These are phyloP conservation scores for Gossypium sturtianum DNA, from an alignment of 345 rosid species.

Conservation along the genomic window DNA sequence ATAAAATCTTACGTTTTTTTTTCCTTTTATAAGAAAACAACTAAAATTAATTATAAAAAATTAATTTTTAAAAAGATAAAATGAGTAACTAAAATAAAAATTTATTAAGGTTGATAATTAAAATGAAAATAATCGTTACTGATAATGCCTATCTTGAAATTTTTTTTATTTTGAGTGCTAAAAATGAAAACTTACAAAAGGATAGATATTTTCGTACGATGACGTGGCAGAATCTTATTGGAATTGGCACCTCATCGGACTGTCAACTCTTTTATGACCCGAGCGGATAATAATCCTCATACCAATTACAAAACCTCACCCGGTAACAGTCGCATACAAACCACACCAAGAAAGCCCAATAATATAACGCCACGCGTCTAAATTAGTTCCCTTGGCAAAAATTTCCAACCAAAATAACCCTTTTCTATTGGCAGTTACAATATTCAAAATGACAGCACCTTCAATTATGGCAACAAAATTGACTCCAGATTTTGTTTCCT, in stretches of 20 bases:
- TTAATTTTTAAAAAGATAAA: too few relatives aligned
- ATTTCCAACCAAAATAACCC: neutral
- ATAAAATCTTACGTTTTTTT: too few relatives aligned
- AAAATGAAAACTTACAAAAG: neutral
- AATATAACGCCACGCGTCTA: neutral
- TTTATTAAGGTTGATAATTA: too few relatives aligned
- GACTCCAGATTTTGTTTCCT: neutral
- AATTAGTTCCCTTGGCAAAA: neutral
- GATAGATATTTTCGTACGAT: slow-evolving; percentile 3
- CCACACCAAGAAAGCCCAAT: neutral
- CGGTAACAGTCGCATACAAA: neutral
- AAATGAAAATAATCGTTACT: too few relatives aligned
- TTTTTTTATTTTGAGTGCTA: too few relatives aligned
- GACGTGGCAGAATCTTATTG: slow-evolving; percentile 29
- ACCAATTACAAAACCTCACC: neutral
- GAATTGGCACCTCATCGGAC: slow-evolving; percentile 18
- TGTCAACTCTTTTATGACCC: slow-evolving; percentile 16
- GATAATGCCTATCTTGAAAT: too few relatives aligned
- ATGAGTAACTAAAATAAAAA: too few relatives aligned
- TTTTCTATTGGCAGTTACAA: slow-evolving; percentile 1
- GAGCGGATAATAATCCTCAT: neutral
- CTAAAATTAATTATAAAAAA: too few relatives aligned
- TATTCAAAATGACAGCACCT: neutral
- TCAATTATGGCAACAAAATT: neutral
- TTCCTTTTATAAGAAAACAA: too few relatives aligned